These are phyloP conservation scores for Blepharisma stoltei DNA, from an alignment of 73 alveolate species.

Conservation along the genomic window DNA sequence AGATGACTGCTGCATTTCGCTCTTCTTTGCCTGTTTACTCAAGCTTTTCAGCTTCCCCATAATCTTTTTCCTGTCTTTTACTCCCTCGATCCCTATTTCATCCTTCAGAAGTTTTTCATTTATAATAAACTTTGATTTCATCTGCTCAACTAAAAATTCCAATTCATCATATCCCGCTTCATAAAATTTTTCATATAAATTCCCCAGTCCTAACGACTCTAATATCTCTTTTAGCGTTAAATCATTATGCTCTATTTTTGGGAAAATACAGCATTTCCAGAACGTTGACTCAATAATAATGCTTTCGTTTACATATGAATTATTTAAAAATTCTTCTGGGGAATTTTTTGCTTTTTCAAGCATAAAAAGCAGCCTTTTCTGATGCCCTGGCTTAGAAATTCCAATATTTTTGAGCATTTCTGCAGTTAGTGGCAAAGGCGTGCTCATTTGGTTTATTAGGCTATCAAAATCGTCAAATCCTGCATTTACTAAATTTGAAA, in stretches of 20 bases:
- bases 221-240: not conserved
- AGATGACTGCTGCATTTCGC: no score
- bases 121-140: not conserved
- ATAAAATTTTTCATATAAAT: not conserved
- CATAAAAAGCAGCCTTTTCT: not conserved
- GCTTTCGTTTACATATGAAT: not conserved
- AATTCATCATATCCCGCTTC: conserved; percentile 23
- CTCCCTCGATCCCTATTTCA: not conserved
- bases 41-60: conserved; percentile 1
- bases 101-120: not conserved
- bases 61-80: not conserved
- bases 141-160: not conserved
- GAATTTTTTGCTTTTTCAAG: not conserved
- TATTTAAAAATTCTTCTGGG: not conserved
- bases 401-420: conserved; percentile 3
- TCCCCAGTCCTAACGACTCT: not conserved
- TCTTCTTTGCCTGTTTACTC: no score
- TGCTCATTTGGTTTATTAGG: not conserved
- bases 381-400: conserved; percentile 14
- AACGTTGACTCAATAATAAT: no score
- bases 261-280: conserved; percentile 9
- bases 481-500: not conserved
- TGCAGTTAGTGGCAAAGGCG: conserved; percentile 11
- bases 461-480: conserved; percentile 20
- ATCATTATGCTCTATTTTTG: not conserved